Percentiles rank a stretch among this genome's conserved stretches.
Conservation (phyloP, 2,329 filamentous ascomycete species). For the Cladosporium sp. region DNA sequence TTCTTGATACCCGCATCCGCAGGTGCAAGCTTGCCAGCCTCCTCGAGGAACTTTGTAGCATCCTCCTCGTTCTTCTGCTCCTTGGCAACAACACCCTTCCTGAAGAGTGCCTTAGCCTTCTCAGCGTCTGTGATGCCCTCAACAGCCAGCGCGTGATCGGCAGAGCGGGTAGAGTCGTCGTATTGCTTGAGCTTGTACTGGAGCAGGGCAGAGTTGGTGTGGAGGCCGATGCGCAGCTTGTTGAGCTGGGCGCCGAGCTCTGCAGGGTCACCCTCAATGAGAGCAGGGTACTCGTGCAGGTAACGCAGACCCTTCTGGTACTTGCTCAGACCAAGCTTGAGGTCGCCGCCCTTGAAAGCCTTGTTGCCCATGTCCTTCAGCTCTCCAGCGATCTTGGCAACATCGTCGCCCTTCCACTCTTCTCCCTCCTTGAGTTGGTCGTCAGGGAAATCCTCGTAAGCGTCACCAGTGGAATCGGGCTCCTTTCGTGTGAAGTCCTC, state of each 20-base stretch:
- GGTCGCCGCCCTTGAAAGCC: slow-evolving; percentile 78
- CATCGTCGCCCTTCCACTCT: slow-evolving; percentile 61
- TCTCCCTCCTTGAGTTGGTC: slow-evolving; percentile 58
- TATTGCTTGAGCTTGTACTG: slow-evolving; percentile 74
- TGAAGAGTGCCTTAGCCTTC: slow-evolving; percentile 83
- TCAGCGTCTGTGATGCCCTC: slow-evolving; percentile 66
- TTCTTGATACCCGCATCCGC: slow-evolving; percentile 69
- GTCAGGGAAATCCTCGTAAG: slow-evolving; percentile 93
- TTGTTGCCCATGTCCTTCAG: slow-evolving; percentile 91
- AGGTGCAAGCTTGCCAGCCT: slow-evolving; percentile 49
- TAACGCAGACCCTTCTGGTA: slow-evolving; percentile 93
- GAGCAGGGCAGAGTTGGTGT: slow-evolving; percentile 84
- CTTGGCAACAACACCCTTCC: slow-evolving; percentile 71
- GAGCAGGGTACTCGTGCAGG: slow-evolving; percentile 75
- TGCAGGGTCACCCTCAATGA: slow-evolving; percentile 63
- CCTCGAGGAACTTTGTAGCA: slow-evolving; percentile 50
- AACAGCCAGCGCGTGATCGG: slow-evolving; percentile 67
- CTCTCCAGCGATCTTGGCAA: slow-evolving; percentile 74
- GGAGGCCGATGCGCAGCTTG: slow-evolving; percentile 74
- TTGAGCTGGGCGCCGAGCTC: slow-evolving; percentile 65
- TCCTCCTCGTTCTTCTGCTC: slow-evolving; percentile 80
- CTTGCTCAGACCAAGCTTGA: slow-evolving; percentile 72
- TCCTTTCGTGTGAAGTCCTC: slow-evolving; percentile 62
- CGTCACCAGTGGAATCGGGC: slow-evolving; percentile 78
- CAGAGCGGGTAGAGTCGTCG: slow-evolving; percentile 65